phyloP scores from a whole-genome alignment of 129 eudicot genomes.

The Flaveria robusta region DNA sequence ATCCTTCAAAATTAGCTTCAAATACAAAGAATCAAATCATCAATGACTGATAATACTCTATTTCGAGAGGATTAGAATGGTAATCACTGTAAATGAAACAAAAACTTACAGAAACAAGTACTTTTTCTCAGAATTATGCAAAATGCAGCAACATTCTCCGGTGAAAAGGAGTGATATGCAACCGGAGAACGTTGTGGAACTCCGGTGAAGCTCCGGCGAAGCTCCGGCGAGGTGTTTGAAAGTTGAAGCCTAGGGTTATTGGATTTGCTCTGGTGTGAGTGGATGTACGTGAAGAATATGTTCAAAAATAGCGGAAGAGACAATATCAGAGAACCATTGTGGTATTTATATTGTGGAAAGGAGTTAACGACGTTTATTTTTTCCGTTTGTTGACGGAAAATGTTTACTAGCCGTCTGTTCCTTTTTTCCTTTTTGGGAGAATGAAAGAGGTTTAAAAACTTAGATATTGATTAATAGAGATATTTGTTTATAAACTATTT shows the following conservation, averaged over 20 bases:
- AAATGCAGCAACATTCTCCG: constrained; percentile 26
- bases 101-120: too few species aligned
- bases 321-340: constrained; percentile 34
- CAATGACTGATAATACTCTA: too few species aligned
- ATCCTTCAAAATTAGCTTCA: too few species aligned
- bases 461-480: constrained; percentile 11
- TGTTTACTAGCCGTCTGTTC: constrained; percentile 25
- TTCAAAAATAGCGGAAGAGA: constrained; percentile 42
- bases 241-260: neutral
- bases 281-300: constrained; percentile 34
- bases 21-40: too few species aligned
- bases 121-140: neutral
- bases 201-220: constrained; percentile 3
- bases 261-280: constrained; percentile 9
- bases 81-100: too few species aligned
- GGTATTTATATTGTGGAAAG: constrained; percentile 53
- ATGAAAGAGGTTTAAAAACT: constrained; percentile 10
- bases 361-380: constrained; percentile 34
- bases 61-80: too few species aligned
- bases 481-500: neutral
- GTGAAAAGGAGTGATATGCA: constrained; percentile 8
- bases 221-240: constrained; percentile 32
- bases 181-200: constrained; percentile 26
- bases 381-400: constrained; percentile 47
- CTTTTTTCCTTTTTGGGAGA: neutral